Conservation (phyloP, 2,329 filamentous ascomycete species). For the Colletotrichum godetiae region DNA sequence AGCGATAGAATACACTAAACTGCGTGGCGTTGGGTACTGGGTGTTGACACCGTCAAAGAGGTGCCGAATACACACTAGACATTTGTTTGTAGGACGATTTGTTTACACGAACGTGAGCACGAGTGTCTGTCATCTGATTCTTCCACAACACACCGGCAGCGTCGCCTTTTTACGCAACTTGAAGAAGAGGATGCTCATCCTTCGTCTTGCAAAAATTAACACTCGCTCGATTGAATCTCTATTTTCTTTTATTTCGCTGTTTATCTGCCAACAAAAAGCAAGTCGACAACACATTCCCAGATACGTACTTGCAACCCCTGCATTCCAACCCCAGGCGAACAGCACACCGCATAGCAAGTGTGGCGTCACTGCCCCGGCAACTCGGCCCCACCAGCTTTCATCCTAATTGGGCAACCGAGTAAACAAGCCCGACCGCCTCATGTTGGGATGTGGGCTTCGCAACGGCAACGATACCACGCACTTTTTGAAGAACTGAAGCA, state of each 20-base stretch:
- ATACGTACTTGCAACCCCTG: slow-evolving; percentile 2
- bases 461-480: slow-evolving; percentile 52
- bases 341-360: slow-evolving; percentile 22
- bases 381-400: slow-evolving; percentile 32
- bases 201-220: not conserved
- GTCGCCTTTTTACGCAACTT: not conserved
- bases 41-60: slow-evolving; percentile 16
- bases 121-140: not conserved
- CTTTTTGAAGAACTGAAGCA: slow-evolving; percentile 52
- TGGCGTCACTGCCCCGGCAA: slow-evolving; percentile 37
- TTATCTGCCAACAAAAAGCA: not conserved
- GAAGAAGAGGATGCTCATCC: not conserved
- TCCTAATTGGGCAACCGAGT: slow-evolving; percentile 37
- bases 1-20: not conserved
- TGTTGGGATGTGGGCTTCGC: slow-evolving; percentile 36
- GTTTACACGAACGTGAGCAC: not conserved
- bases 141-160: not conserved
- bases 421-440: slow-evolving; percentile 36
- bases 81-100: slow-evolving; percentile 14
- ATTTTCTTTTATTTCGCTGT: not conserved
- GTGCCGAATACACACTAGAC: slow-evolving; percentile 9
- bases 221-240: not conserved
- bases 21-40: slow-evolving; percentile 18
- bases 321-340: not conserved
- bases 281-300: not conserved